Evolutionary conservation across 768 basidiomycete species (phyloP).

Genomic region (Fomitopsis serialis): DNA sequence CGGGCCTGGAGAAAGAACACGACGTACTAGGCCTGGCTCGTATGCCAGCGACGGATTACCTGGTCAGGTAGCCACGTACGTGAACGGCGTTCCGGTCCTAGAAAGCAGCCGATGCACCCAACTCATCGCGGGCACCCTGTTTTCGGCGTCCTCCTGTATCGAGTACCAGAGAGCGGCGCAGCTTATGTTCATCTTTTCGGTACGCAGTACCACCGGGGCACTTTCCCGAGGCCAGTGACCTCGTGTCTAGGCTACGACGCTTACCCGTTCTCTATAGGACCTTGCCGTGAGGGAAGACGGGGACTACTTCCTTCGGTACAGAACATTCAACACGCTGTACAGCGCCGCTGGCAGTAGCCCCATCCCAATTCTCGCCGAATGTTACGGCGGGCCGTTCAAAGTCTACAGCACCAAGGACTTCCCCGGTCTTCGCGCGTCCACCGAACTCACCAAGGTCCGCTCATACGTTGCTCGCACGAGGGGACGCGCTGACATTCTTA

Average conservation of each 20-base stretch:
- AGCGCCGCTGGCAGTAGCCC: background rate
- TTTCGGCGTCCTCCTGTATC: constrained; percentile 20
- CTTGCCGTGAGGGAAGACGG: constrained; percentile 65
- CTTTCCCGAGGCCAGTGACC: too few relatives aligned
- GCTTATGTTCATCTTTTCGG: constrained; percentile 61
- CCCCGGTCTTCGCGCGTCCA: constrained; percentile 61
- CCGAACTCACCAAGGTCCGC: constrained; percentile 57
- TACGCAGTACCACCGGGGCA: constrained; percentile 22
- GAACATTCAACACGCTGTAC: constrained; percentile 51
- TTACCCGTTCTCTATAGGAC: constrained; percentile 35
- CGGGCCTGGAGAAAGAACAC: too few relatives aligned
- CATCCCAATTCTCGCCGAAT: constrained; percentile 51
- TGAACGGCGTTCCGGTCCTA: constrained; percentile 34
- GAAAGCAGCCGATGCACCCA: constrained; percentile 48
- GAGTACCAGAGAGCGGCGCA: constrained; percentile 42
- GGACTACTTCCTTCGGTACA: constrained; percentile 60
- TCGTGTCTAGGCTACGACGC: too few relatives aligned
- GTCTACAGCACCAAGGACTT: constrained; percentile 71
- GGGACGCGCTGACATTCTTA: too few relatives aligned
- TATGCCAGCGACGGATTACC: constrained; percentile 3
- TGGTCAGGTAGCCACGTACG: constrained; percentile 35
- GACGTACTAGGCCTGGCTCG: background rate
- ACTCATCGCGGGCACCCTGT: constrained; percentile 53
- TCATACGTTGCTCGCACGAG: too few relatives aligned
- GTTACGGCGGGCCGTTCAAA: constrained; percentile 56